phyloP scores from a whole-genome alignment of 2,329 filamentous ascomycete genomes.

The Bertia moriformis region DNA sequence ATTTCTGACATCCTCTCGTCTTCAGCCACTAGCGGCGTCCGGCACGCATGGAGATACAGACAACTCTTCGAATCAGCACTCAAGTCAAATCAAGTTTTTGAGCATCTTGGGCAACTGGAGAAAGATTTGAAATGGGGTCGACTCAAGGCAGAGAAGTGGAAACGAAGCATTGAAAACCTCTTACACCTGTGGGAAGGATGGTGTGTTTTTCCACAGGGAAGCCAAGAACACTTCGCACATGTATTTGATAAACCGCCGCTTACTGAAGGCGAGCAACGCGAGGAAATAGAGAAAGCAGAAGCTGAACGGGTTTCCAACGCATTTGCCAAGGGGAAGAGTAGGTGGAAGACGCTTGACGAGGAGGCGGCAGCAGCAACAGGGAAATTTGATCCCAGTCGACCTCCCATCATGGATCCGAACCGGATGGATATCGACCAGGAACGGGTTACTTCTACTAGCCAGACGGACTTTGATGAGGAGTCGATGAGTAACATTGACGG shows the following conservation, averaged over 20 bases:
- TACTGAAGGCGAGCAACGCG: constrained; percentile 15
- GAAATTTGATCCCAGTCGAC: neutral
- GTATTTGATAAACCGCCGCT: constrained; percentile 34
- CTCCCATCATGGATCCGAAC: neutral
- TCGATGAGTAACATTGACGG: constrained; percentile 13
- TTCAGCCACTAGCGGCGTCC: constrained; percentile 44
- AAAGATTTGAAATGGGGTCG: constrained; percentile 51
- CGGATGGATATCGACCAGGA: neutral
- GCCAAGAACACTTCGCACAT: constrained; percentile 33
- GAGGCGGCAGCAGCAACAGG: constrained; percentile 12
- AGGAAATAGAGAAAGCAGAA: constrained; percentile 20
- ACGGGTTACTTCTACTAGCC: constrained; percentile 1
- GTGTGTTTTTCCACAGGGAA: constrained; percentile 28
- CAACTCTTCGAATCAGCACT: constrained; percentile 49
- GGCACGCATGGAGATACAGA: constrained; percentile 57
- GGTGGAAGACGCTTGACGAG: constrained; percentile 28
- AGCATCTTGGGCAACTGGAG: constrained; percentile 47
- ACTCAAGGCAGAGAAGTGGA: constrained; percentile 52
- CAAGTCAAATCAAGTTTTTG: constrained; percentile 43
- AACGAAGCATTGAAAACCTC: constrained; percentile 39
- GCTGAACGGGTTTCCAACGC: constrained; percentile 18
- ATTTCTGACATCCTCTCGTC: constrained; percentile 56
- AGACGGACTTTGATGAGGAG: constrained; percentile 5
- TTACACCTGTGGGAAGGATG: constrained; percentile 29
- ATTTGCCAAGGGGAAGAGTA: constrained; percentile 22